Evolutionary conservation across 805 yeast species (phyloP).

Genomic region (Starmerella davenportii): DNA sequence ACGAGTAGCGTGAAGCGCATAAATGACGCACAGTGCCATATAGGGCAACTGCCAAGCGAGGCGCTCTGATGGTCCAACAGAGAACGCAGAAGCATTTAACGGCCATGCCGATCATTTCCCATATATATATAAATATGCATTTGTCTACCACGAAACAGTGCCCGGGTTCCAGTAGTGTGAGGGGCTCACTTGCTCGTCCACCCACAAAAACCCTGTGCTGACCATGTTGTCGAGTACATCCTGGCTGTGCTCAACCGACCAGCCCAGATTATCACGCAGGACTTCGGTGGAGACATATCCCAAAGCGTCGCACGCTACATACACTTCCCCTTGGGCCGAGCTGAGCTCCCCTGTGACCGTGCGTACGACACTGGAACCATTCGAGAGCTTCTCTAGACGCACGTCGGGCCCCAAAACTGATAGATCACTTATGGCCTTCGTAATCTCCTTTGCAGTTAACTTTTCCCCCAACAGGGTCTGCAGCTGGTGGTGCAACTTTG

Average conservation of each 20-base stretch:
- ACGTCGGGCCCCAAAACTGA: constrained; percentile 52
- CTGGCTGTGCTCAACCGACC: constrained; percentile 49
- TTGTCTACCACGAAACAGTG: background rate
- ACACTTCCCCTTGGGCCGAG: constrained; percentile 49
- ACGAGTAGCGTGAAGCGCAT: too few relatives aligned
- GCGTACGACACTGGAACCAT: constrained; percentile 38
- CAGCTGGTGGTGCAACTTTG: constrained; percentile 30
- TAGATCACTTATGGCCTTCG: constrained; percentile 36
- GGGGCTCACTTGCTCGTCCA: constrained; percentile 33
- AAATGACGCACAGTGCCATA: too few relatives aligned
- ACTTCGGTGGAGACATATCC: constrained; percentile 55
- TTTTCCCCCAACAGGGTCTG: constrained; percentile 1
- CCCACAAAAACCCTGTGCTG: constrained; percentile 68
- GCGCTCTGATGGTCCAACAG: too few relatives aligned
- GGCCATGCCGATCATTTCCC: too few relatives aligned
- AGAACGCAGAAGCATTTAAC: too few relatives aligned
- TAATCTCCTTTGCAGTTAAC: constrained; percentile 34
- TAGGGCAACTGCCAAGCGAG: too few relatives aligned
- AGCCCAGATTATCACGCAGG: constrained; percentile 53
- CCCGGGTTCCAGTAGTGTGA: constrained; percentile 25
- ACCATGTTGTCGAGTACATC: constrained; percentile 63
- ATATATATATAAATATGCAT: too few relatives aligned
- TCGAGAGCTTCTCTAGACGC: constrained; percentile 39
- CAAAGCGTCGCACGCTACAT: constrained; percentile 57
- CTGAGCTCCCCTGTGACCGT: constrained; percentile 46